Base-by-base conservation (phyloP, 345 rosid genomes). In the Clausena lansium region DNA sequence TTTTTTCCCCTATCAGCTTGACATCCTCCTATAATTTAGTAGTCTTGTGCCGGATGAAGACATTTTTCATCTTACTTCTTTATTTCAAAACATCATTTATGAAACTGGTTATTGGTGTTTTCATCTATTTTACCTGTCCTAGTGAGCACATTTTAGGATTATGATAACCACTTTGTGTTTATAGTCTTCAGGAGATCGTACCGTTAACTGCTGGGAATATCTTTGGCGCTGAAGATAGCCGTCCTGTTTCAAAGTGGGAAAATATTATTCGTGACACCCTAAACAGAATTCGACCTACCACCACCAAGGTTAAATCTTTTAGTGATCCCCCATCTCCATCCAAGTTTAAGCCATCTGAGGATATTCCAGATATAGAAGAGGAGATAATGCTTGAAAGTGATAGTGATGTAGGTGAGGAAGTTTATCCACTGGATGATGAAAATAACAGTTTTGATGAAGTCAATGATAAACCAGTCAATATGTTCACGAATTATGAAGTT, bases 241-340 rank as follows among this genome's bases (percentile, higher is more conserved):
- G 94, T 66, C 94, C 99, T 0, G 93, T 91, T 76, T 81, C 86
- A 17, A 90, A 83, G 82, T 93, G 98, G 99, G 99, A 93, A 87
- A 92, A 88, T 78, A 87, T 91, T 47, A 88, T 95, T 61, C 96
- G 98, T 60, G 91, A 88, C 35, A 84, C 95, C 58, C 85, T 95
- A 59, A 86, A 88, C 77, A 83, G 92, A 85, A 83, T 90, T 75
- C 85, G 81, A 74, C 92, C 89, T 57, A 77, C 83, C 58, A 73
- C 62, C 52, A 41, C 82, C 6, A 89, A 71, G 68, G 83, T 92
- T 68, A 93, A 95, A 76, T 87, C 92, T 84, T 87, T 91, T 67
- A 95, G 98, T 87, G 99, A 95, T 83, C 99, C 98, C 25, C 90
- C 95, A 57, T 93, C 99, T 75, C 99, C 99, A 11, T 91, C 97